Evolutionary conservation across 1,284 basidiomycete genomes (phyloP), one percentile per base, ranked within the genome.

Genomic region (Tylopilus sp.): DNA sequence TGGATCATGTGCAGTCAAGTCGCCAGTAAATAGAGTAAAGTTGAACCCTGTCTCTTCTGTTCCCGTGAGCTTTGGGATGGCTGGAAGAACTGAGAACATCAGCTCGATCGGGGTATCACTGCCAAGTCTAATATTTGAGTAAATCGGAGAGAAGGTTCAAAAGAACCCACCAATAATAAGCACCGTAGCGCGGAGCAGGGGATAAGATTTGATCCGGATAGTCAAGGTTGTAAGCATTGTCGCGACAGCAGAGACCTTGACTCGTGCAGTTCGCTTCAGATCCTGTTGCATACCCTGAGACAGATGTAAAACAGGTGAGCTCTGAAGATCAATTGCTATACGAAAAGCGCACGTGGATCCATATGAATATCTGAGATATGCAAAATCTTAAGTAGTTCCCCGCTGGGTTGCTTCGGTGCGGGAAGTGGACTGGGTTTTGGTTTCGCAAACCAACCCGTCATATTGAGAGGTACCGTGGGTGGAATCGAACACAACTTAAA

Each of bases 351-450:
- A 89, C 85, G 81, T 41, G 91, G 88, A 72, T 94, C 92, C 58
- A 94, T 76, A 79, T 94, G 92, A 65, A 91, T 82, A 71, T 94
- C 92, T 1, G 90, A 91, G 22, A 93, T 69, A 72, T 94, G 92
- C 54, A 93, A 78, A 4, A 93, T 87, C 68, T 91, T 91, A 52
- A 93, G 80, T 53, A 86, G 82, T 71, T 89, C 80, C 4, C 90
- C 90, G 59, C 87, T 90, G 12, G 83, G 82, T 70, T 82, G 80
- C 73, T 83, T 87, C 1, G 82, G 80, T 18, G 81, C 69, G n/a
- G 86, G 87, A 4, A 89, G 81, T 29, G 90, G 88, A 60, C 84
- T 80, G 2, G 91, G 91, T 73, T 92, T 93, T 5, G 89, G 89
- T 72, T 85, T 88, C 44, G 82, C 80, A 74, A 89, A 89, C 84